These are phyloP conservation scores for Suhomyces prunicola DNA, from an alignment of 805 yeast genomes.

Conservation along the genomic window DNA sequence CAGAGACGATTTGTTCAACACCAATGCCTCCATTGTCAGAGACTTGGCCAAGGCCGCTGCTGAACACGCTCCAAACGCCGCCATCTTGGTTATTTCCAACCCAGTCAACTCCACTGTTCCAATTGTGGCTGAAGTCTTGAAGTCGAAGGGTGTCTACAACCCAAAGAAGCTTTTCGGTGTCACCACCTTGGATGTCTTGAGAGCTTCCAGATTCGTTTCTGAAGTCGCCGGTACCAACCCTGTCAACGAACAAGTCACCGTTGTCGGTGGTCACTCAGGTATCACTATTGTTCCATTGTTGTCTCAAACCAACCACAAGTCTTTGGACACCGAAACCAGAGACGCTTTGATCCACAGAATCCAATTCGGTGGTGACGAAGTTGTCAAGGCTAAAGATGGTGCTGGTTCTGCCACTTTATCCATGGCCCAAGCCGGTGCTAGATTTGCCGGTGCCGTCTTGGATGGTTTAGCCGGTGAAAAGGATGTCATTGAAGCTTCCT, in stretches of 20 bases:
- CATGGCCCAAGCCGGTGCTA: conserved; percentile 86
- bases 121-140: conserved; percentile 89
- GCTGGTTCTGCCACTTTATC: conserved; percentile 83
- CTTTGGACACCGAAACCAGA: conserved; percentile 60
- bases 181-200: conserved; percentile 87
- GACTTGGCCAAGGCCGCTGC: conserved; percentile 87
- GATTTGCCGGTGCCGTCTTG: conserved; percentile 64
- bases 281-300: conserved; percentile 91
- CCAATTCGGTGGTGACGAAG: conserved; percentile 91
- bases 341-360: conserved; percentile 79
- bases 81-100: conserved; percentile 80
- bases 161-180: conserved; percentile 93
- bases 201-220: conserved; percentile 82
- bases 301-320: conserved; percentile 74
- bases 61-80: conserved; percentile 79
- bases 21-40: conserved; percentile 93
- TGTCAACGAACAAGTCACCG: conserved; percentile 70
- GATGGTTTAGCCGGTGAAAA: conserved; percentile 62
- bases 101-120: conserved; percentile 98
- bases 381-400: conserved; percentile 80
- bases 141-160: conserved; percentile 82
- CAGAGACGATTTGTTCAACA: conserved; percentile 94
- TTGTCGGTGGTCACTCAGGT: conserved; percentile 98
- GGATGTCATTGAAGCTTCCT: conserved; percentile 65
- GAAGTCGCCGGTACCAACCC: conserved; percentile 73